These are phyloP conservation scores for Melampsora larici-populina DNA, from an alignment of 1,284 basidiomycete species.

Conservation along the genomic window DNA sequence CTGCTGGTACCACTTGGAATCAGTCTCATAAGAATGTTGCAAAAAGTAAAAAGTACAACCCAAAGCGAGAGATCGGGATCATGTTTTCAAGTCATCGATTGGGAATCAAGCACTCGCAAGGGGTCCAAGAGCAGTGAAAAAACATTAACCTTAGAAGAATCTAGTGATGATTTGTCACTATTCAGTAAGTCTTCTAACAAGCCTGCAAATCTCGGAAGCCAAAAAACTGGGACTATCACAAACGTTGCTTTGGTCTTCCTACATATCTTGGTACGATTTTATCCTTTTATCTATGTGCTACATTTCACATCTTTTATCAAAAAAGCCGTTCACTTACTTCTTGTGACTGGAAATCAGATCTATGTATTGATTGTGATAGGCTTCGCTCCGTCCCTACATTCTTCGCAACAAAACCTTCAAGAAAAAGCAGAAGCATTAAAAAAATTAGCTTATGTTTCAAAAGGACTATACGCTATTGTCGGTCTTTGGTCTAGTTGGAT, in stretches of 20 bases:
- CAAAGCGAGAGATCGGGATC: too few species aligned
- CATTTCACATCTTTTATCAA: neutral
- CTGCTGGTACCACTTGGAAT: too few species aligned
- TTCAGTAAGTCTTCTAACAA: too few species aligned
- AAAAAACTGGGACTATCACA: neutral
- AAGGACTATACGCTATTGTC: neutral
- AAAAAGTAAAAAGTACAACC: too few species aligned
- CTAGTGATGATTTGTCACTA: too few species aligned
- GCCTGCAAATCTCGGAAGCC: too few species aligned
- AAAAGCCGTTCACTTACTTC: neutral
- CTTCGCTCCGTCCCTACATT: neutral
- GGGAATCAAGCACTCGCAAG: too few species aligned
- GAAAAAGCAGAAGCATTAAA: neutral
- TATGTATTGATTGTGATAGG: neutral
- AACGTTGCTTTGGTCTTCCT: neutral
- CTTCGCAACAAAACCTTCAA: neutral
- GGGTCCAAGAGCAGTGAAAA: too few species aligned
- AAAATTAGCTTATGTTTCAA: neutral
- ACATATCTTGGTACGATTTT: neutral
- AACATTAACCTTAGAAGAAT: too few species aligned
- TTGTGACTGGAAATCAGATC: neutral
- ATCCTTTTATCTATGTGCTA: neutral
- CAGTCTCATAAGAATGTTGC: too few species aligned
- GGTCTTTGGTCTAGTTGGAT: neutral
- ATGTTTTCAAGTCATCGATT: too few species aligned